A percentile compares a stretch with the other conserved stretches of the same genome.
Conservation (phyloP, 208 protist genomes). For the Crithidia fasciculata region DNA sequence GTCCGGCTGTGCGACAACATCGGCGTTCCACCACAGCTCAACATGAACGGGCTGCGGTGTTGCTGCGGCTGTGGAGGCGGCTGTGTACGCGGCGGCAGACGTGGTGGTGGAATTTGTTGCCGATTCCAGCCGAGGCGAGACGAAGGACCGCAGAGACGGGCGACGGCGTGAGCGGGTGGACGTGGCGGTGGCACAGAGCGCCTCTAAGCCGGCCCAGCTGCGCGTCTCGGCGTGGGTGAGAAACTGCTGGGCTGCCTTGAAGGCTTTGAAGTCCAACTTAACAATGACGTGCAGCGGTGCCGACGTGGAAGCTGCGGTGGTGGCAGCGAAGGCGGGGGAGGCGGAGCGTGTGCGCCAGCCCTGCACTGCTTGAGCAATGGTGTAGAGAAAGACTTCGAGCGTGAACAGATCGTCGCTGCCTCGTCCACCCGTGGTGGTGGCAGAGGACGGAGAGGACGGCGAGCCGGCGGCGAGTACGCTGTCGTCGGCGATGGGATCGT, state of each 20-base stretch:
- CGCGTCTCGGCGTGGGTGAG: constrained; percentile 1
- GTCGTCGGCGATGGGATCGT: constrained; percentile 31
- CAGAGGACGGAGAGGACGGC: neutral
- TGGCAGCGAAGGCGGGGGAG: neutral
- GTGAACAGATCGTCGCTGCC: neutral
- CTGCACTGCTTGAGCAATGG: constrained; percentile 19
- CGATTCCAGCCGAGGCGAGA: neutral
- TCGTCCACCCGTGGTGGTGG: neutral
- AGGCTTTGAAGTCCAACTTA: constrained; percentile 58
- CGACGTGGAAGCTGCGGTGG: too few species aligned
- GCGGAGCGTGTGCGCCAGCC: constrained; percentile 1
- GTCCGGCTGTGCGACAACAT: constrained; percentile 36
- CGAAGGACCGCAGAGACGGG: neutral
- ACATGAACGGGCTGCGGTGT: constrained; percentile 16
- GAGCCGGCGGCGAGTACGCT: neutral
- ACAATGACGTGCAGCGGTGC: constrained; percentile 33
- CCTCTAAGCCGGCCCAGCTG: constrained; percentile 11
- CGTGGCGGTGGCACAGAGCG: neutral
- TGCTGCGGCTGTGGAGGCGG: neutral
- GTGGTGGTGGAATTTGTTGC: neutral
- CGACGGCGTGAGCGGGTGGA: neutral
- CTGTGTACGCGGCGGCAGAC: neutral
- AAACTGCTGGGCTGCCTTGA: constrained; percentile 34
- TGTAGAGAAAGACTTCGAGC: constrained; percentile 13
- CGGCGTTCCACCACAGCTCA: constrained; percentile 61